Evolutionary conservation across 2,329 filamentous ascomycete genomes (phyloP), one percentile per base, ranked within the genome.

Genomic region (Epichloe sibirici): DNA sequence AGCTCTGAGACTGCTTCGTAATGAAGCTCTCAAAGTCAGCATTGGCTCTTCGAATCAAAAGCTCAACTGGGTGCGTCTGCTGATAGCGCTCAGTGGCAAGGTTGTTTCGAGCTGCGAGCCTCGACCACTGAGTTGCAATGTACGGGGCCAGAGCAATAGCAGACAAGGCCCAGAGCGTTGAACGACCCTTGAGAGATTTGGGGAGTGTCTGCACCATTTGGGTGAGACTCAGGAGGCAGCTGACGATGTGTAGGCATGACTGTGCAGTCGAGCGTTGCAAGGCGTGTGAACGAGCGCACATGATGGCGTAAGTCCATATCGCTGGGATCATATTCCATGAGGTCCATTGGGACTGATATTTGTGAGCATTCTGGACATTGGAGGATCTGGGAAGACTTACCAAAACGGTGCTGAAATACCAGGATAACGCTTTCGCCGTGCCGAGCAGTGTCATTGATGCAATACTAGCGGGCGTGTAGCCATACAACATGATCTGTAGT

Each of bases 1-100:
- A 66, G 0, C 55, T 69, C 12, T 52, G 58, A 0, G 74, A 75
- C 48, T 76, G 73, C 1, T 61, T 61, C 21, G 56, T 37, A 0
- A 71, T 11, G 3, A 71, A 31, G 1, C 6, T 21, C 0, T 66
- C 54, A 21, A 74, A 73, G 0, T 60, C 46, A 0, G 23, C 17
- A 7, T 59, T 62, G 0, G 68, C 67, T 2, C 57, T 51, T 0
- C 55, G 53, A 2, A 63, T 59, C 1, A 74, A 52, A 0, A 51
- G 31, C 39, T 71, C 67, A 8, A 72, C 57, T 0, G 72, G 71
- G 49, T 74, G 71, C 7, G n/a, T 51, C 0, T 23, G 12, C 42
- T 44, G 42, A 7, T 44, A 48, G 34, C 2, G 43, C 49, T 44
- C 42, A 21, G 42, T 21, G 3, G 21, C 42, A 23, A 44, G 4